Conservation (phyloP, 2,329 filamentous ascomycete genomes). For the Penicillium fuscoglaucum region DNA sequence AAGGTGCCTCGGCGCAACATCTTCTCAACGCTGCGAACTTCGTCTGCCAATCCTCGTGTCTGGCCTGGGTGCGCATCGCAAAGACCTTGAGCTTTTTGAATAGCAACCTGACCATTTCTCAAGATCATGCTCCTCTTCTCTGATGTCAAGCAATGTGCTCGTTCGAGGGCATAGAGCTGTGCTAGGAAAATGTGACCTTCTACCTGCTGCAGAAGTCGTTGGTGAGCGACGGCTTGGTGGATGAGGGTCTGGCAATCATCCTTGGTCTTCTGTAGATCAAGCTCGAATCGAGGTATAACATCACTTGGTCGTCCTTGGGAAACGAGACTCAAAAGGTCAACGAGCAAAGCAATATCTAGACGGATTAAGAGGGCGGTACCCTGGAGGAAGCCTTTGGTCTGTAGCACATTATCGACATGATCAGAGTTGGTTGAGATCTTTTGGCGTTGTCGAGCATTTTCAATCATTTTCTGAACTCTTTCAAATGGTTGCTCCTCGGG, state of each 20-base stretch:
- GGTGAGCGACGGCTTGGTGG: conserved; percentile 36
- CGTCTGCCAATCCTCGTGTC: conserved; percentile 41
- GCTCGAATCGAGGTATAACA: background rate
- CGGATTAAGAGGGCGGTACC: conserved; percentile 49
- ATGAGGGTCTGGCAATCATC: conserved; percentile 46
- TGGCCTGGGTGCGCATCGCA: conserved; percentile 29
- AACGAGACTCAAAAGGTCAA: conserved; percentile 42
- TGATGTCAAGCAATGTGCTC: conserved; percentile 9
- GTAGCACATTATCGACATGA: conserved; percentile 34
- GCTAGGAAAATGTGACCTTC: conserved; percentile 56
- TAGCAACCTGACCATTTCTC: conserved; percentile 7
- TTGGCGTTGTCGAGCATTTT: conserved; percentile 32
- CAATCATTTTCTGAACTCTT: conserved; percentile 37
- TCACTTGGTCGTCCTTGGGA: conserved; percentile 7
- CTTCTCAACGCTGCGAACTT: conserved; percentile 49
- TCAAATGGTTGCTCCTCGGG: conserved; percentile 44
- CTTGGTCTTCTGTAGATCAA: conserved; percentile 38
- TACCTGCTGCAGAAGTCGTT: conserved; percentile 47
- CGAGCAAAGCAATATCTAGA: conserved; percentile 52
- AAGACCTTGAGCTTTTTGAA: conserved; percentile 29
- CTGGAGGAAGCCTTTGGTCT: conserved; percentile 44
- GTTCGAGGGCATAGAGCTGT: conserved; percentile 50
- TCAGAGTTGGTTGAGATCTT: conserved; percentile 24
- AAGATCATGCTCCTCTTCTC: conserved; percentile 5
- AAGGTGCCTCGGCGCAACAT: conserved; percentile 52